Conservation (phyloP, 108 stramenopile genomes). For the Discostella stelligeroides region DNA sequence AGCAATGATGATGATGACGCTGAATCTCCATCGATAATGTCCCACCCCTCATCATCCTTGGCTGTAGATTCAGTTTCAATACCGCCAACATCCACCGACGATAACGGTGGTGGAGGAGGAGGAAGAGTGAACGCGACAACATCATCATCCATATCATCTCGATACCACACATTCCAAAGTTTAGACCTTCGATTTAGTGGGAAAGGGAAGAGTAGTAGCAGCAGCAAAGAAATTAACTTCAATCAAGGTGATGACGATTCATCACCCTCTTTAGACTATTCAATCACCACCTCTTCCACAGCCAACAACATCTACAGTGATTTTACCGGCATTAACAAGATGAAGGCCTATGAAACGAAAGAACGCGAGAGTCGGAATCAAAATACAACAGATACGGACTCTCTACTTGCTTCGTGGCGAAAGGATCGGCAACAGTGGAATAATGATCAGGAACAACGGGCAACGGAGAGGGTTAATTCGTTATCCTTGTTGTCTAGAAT, state of each 20-base stretch:
- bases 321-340: background rate
- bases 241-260: background rate
- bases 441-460: background rate
- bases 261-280: background rate
- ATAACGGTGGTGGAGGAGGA: too few species aligned
- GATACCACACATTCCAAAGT: background rate
- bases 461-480: background rate
- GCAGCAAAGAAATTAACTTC: background rate
- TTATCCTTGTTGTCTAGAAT: too few species aligned
- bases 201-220: background rate
- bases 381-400: background rate
- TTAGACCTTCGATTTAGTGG: background rate
- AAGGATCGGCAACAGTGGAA: constrained; percentile 4
- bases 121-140: background rate
- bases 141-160: background rate
- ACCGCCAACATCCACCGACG: too few species aligned
- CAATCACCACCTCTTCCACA: background rate
- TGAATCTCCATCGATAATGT: background rate
- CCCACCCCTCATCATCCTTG: background rate
- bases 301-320: constrained; percentile 2
- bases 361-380: background rate
- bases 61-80: background rate
- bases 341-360: background rate
- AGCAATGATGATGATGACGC: background rate
- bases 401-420: background rate